Conservation (phyloP, 2,329 filamentous ascomycete genomes). For the Plectosphaerella sp. region DNA sequence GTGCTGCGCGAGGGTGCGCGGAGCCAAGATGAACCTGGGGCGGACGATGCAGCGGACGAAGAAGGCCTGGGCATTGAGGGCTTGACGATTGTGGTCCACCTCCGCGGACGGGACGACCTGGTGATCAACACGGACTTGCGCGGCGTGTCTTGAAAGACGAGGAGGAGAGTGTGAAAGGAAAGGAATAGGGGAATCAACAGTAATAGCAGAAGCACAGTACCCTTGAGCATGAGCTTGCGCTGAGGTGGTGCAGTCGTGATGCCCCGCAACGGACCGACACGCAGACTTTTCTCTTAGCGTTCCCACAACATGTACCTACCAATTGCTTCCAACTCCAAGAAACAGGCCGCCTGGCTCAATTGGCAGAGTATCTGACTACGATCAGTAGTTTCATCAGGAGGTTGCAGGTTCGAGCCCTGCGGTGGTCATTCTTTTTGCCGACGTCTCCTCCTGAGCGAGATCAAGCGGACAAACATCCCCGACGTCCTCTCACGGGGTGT, state of each 20-base stretch:
- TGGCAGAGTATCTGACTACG: slow-evolving; percentile 39
- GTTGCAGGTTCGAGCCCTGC: slow-evolving; percentile 19
- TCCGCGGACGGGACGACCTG: slow-evolving; percentile 44
- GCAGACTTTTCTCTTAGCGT: too few species aligned
- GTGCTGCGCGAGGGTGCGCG: slow-evolving; percentile 10
- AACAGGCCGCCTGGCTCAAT: slow-evolving; percentile 24
- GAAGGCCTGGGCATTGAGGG: slow-evolving; percentile 40
- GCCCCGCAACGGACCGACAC: too few species aligned
- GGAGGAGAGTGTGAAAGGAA: slow-evolving; percentile 1
- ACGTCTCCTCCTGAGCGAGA: too few species aligned
- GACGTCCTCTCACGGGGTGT: too few species aligned
- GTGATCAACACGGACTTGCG: slow-evolving; percentile 46
- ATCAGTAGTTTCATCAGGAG: slow-evolving; percentile 15
- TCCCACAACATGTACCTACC: too few species aligned
- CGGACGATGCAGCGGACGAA: slow-evolving; percentile 13
- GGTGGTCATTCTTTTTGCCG: slow-evolving; percentile 9
- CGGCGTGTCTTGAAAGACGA: not conserved
- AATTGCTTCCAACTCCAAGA: too few species aligned
- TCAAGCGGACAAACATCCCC: too few species aligned
- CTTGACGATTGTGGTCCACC: slow-evolving; percentile 46
- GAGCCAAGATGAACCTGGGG: slow-evolving; percentile 9
- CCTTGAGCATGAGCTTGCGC: too few species aligned
- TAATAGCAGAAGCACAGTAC: too few species aligned
- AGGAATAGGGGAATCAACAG: not conserved
- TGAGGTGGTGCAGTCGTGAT: too few species aligned